These are phyloP conservation scores for Fagopyrum esculentum DNA, from an alignment of 148 eudicot genomes.

Conservation along the genomic window DNA sequence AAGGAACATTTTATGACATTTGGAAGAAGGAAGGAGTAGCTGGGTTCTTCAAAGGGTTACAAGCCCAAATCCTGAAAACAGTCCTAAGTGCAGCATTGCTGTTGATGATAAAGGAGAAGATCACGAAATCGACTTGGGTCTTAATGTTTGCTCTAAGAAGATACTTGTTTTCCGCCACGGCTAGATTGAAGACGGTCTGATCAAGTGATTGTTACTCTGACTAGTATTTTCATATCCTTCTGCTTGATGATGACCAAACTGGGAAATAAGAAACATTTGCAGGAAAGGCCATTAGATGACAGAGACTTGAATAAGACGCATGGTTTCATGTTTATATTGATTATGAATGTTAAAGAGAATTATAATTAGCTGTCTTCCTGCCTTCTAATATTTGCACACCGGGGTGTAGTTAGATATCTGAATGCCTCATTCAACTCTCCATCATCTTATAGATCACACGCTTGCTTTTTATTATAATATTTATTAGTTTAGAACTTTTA, in stretches of 20 bases:
- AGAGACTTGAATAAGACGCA: background rate
- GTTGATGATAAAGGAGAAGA: conserved; percentile 94
- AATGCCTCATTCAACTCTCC: background rate
- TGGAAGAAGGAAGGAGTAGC: conserved; percentile 79
- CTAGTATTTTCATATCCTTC: background rate
- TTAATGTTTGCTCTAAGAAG: conserved; percentile 64
- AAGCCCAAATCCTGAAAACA: conserved; percentile 87
- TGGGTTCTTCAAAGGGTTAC: conserved; percentile 78
- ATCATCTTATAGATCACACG: background rate
- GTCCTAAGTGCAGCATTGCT: conserved; percentile 91
- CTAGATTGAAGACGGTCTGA: conserved; percentile 53
- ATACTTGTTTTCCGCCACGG: conserved; percentile 28
- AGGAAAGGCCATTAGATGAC: background rate
- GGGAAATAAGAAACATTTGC: background rate
- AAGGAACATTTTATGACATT: conserved; percentile 42
- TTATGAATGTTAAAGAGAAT: background rate
- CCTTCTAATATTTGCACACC: background rate
- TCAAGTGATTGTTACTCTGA: background rate
- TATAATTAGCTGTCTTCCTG: background rate
- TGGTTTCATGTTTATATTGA: background rate
- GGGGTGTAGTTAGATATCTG: background rate
- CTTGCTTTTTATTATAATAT: background rate
- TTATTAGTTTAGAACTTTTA: no score
- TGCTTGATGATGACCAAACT: conserved; percentile 3
- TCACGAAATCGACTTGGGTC: conserved; percentile 78